Evolutionary conservation across 1,284 basidiomycete species (phyloP), one percentile per base, ranked within the genome.

Genomic region (Mixia osmundae): DNA sequence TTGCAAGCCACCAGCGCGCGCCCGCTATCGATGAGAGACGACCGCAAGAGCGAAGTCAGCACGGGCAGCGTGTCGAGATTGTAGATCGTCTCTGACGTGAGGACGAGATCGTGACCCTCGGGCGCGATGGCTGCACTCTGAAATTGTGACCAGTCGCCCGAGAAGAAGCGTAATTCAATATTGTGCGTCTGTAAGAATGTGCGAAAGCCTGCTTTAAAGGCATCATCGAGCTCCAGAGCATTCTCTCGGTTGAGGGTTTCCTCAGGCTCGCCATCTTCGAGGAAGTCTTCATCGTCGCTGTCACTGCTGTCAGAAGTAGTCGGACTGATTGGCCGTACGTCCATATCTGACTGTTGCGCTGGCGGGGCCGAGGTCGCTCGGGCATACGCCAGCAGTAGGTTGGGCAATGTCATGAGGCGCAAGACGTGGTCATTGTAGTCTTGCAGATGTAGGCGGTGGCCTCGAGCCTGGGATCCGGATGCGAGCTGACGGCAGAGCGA

Each of bases 21-120:
- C 11, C 11, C 25, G 6, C 33, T 41, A 25, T 43, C 43, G 12
- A 28, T 14, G 7, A 36, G 39, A 12, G 50, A 48, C 7, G 36
- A 32, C 21, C 49, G 44, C 4, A 69, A 47, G 1, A 67, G 59
- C 20, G 59, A 50, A 10, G 83, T 59, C 16, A 94, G 60, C n/a
- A 70, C 59, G 0, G 60, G 60, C 0, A 91, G 62, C 40, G 69
- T 75, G 0, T 71, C 66, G 19, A 66, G 59, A 8, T 71, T 63
- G 52, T 97, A 95, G 21, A 94, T 82, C 16, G 89, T 95, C 60
- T 97, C 89, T 15, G 79, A 78, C 0, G 80, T 83, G 31, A 95
- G 57, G 1, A 89, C 59, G 32, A 89, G 44, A 36, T 40, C 25
- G 21, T 40, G 37, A 3, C 24, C 20, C 28, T 16, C 11, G 14